Percentiles rank a stretch among this genome's conserved stretches.
Evolutionary conservation across 352 stramenopile species (phyloP).

Genomic region (Globisporangium cylindrosporum): DNA sequence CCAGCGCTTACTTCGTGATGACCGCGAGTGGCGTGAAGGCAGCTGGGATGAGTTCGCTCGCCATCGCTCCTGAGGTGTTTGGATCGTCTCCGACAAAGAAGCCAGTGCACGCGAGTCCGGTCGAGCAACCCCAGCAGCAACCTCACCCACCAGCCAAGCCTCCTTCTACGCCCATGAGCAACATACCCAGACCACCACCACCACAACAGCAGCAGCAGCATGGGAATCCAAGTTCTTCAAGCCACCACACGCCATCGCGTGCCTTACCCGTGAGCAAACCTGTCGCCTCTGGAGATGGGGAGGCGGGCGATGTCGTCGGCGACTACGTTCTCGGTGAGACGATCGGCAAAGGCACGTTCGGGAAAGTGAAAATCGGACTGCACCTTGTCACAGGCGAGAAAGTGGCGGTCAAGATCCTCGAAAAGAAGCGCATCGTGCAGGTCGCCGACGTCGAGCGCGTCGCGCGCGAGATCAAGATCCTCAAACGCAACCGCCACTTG

Average conservation of each 20-base stretch:
- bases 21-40: slow-evolving; percentile 5
- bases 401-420: slow-evolving; percentile 91
- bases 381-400: slow-evolving; percentile 90
- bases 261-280: background rate
- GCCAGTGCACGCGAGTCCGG: background rate
- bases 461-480: slow-evolving; percentile 92
- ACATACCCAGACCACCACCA: background rate
- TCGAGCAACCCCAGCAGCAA: background rate
- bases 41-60: slow-evolving; percentile 9
- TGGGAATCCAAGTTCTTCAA: background rate
- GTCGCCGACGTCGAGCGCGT: slow-evolving; percentile 88
- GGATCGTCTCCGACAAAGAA: slow-evolving; percentile 11
- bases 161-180: background rate
- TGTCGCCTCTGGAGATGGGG: slow-evolving; percentile 1
- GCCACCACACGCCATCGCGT: background rate
- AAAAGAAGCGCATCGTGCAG: slow-evolving; percentile 90
- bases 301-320: slow-evolving; percentile 57
- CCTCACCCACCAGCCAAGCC: background rate
- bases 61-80: background rate
- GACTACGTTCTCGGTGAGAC: slow-evolving; percentile 90
- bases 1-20: background rate
- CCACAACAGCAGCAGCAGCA: slow-evolving; percentile 6
- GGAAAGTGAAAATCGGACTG: slow-evolving; percentile 88
- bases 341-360: slow-evolving; percentile 93
- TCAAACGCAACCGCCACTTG: slow-evolving; percentile 87